Percentiles rank a stretch among this genome's conserved stretches.
These are phyloP conservation scores for Boletus subparvulus DNA, from an alignment of 768 basidiomycete genomes.

Conservation along the genomic window DNA sequence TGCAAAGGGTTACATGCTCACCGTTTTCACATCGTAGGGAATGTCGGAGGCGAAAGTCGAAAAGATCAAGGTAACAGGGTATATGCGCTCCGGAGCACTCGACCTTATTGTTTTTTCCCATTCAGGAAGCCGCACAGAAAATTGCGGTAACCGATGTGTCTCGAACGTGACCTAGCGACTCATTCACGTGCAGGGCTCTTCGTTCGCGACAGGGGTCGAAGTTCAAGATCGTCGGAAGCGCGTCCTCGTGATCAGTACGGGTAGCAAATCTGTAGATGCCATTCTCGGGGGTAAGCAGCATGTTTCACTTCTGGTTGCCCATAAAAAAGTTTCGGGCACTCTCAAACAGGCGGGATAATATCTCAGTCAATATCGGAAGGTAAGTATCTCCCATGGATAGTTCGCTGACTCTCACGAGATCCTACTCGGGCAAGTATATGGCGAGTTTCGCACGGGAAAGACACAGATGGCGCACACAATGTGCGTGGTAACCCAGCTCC, in stretches of 20 bases:
- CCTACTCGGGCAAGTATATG: slow-evolving; percentile 62
- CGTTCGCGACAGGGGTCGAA: slow-evolving; percentile 89
- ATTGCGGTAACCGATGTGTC: slow-evolving; percentile 52
- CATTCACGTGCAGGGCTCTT: slow-evolving; percentile 62
- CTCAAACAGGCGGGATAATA: slow-evolving; percentile 69
- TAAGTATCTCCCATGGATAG: slow-evolving; percentile 18
- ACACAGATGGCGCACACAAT: slow-evolving; percentile 96
- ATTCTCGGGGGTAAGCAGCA: slow-evolving; percentile 73
- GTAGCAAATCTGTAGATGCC: slow-evolving; percentile 86
- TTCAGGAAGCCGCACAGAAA: slow-evolving; percentile 86
- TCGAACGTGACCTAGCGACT: neutral
- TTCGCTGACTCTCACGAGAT: neutral
- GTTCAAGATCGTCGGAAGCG: slow-evolving; percentile 83
- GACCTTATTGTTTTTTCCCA: neutral
- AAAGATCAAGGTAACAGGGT: slow-evolving; percentile 75
- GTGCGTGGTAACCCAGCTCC: slow-evolving; percentile 87
- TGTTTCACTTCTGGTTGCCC: neutral
- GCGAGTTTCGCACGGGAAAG: slow-evolving; percentile 95
- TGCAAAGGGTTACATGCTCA: neutral
- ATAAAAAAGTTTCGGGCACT: neutral
- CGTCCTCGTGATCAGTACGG: slow-evolving; percentile 84
- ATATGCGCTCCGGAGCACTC: slow-evolving; percentile 7
- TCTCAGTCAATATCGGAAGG: slow-evolving; percentile 96
- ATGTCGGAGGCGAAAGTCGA: slow-evolving; percentile 98
- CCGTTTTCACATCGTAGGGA: slow-evolving; percentile 50